phyloP scores from a whole-genome alignment of 768 basidiomycete species.

The Auricularia auricula-judae region DNA sequence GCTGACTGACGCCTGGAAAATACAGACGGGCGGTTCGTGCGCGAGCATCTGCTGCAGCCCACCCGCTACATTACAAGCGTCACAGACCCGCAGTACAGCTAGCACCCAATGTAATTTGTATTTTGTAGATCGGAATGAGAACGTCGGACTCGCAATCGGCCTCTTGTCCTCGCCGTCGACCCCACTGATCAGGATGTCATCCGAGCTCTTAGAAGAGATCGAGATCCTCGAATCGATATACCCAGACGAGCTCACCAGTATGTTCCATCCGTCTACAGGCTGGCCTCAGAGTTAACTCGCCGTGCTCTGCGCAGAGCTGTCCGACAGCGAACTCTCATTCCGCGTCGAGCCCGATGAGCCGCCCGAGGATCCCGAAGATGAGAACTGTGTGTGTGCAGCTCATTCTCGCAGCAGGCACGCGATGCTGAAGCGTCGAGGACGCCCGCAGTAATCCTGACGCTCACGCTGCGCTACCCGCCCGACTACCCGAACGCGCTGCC shows the following conservation, averaged over 20 bases:
- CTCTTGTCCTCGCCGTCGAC: neutral
- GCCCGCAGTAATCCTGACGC: slow-evolving; percentile 52
- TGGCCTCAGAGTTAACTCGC: slow-evolving; percentile 33
- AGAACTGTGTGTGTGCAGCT: slow-evolving; percentile 14
- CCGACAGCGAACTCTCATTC: slow-evolving; percentile 72
- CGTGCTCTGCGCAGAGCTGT: slow-evolving; percentile 54
- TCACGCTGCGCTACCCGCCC: slow-evolving; percentile 68
- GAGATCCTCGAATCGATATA: slow-evolving; percentile 97
- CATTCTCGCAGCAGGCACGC: no score
- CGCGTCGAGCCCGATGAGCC: slow-evolving; percentile 80
- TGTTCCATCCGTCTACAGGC: slow-evolving; percentile 29
- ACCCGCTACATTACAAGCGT: neutral
- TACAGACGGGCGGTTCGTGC: neutral
- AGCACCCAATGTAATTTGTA: no score
- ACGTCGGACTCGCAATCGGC: neutral
- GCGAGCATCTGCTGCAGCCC: neutral
- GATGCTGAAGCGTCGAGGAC: no score
- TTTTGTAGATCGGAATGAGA: no score
- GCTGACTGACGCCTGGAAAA: neutral
- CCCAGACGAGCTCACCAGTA: slow-evolving; percentile 86
- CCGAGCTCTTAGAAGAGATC: slow-evolving; percentile 75
- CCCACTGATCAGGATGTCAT: slow-evolving; percentile 41
- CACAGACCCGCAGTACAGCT: neutral
- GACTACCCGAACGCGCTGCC: slow-evolving; percentile 81
- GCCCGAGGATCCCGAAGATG: slow-evolving; percentile 45